These are phyloP conservation scores for Tulasnella sp. DNA, from an alignment of 768 basidiomycete genomes.

Conservation along the genomic window DNA sequence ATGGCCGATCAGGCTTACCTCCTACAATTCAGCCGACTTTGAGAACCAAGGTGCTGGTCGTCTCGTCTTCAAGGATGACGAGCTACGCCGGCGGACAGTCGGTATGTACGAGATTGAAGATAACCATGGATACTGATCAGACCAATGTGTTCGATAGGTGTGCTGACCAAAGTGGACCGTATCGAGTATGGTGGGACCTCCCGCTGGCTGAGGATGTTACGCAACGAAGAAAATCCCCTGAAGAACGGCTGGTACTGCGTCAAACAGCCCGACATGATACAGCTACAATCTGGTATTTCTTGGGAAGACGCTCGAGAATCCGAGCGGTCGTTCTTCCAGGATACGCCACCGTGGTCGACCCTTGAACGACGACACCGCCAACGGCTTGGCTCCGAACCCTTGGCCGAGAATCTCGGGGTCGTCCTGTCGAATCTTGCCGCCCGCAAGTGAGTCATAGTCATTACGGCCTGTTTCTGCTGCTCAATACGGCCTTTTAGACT, in stretches of 20 bases:
- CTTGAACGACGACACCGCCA: conserved; percentile 26
- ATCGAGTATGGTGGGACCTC: conserved; percentile 44
- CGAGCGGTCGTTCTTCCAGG: conserved; percentile 45
- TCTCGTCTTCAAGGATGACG: conserved; percentile 49
- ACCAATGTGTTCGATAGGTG: conserved; percentile 32
- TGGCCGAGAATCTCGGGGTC: conserved; percentile 44
- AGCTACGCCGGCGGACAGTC: conserved; percentile 52
- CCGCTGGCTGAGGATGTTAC: conserved; percentile 34
- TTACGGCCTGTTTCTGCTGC: background rate
- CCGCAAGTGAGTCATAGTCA: conserved; percentile 35
- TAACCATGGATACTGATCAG: conserved; percentile 36
- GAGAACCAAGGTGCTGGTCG: conserved; percentile 65
- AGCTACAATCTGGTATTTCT: conserved; percentile 38
- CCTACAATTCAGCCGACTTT: conserved; percentile 45
- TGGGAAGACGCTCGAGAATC: conserved; percentile 49
- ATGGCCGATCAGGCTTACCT: background rate
- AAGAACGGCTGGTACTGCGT: conserved; percentile 50
- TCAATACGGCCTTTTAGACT: background rate
- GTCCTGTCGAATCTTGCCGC: conserved; percentile 53
- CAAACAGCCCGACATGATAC: conserved; percentile 41
- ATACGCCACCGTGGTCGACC: conserved; percentile 13
- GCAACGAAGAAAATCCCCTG: conserved; percentile 27
- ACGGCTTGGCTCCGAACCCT: conserved; percentile 43
- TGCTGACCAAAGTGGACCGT: conserved; percentile 63
- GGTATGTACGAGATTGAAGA: conserved; percentile 37